Percentiles rank a stretch among this genome's conserved stretches.
phyloP scores from a whole-genome alignment of 139 green algal species.

The Chlorella ohadii region DNA sequence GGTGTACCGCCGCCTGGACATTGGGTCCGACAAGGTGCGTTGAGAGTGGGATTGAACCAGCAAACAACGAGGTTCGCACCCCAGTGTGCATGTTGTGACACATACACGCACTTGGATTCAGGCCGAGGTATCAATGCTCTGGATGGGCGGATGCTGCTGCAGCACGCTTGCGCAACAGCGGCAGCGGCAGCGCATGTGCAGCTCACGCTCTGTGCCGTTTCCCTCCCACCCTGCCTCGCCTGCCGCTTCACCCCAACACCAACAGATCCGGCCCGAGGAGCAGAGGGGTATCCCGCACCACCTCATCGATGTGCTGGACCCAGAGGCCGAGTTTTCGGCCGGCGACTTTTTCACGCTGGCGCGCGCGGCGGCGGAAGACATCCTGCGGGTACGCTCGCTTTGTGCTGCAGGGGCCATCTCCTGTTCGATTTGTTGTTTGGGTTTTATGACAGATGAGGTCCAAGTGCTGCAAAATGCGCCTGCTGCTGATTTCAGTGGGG shows the following conservation, averaged over 20 bases:
- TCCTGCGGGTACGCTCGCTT: slow-evolving; percentile 52
- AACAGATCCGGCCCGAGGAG: slow-evolving; percentile 64
- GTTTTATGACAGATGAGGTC: no score
- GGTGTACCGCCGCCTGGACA: slow-evolving; percentile 90
- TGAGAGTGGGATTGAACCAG: no score
- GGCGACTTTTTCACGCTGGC: slow-evolving; percentile 84
- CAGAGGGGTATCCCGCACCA: slow-evolving; percentile 89
- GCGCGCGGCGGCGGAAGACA: slow-evolving; percentile 67
- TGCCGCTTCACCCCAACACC: neutral
- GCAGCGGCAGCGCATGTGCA: neutral
- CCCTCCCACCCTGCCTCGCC: neutral
- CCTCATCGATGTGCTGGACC: slow-evolving; percentile 86
- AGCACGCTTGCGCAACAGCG: no score
- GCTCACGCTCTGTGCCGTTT: no score
- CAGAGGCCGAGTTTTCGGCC: slow-evolving; percentile 84
- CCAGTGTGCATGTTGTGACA: no score
- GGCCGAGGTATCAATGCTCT: no score
- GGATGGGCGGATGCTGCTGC: no score
- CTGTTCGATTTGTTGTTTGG: no score
- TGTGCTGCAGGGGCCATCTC: neutral
- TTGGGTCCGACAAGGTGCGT: slow-evolving; percentile 91
- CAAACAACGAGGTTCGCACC: no score
- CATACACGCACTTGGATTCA: no score
- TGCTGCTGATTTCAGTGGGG: no score
- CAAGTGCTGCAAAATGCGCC: no score